Conservation (phyloP, 306 rosid genomes). For the Glycine soja region DNA sequence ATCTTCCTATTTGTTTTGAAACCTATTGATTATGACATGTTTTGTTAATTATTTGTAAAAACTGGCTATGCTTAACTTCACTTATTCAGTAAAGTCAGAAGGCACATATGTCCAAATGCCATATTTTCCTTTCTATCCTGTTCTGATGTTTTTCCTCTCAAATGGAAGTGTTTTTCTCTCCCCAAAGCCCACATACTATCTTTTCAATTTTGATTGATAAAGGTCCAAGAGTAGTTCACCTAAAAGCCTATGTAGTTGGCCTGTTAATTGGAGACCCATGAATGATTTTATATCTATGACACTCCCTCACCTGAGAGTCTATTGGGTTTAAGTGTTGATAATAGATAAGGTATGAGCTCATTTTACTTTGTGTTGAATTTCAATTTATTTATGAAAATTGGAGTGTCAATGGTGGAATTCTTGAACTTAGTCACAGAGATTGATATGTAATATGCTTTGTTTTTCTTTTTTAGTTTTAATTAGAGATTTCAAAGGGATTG, state of each 20-base stretch:
- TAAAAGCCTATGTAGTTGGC: not conserved
- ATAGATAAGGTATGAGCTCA: not conserved
- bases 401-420: not conserved
- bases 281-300: constrained; percentile 24
- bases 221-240: not conserved
- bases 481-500: constrained; percentile 13
- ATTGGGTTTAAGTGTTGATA: constrained; percentile 2
- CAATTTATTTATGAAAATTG: constrained; percentile 12
- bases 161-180: constrained; percentile 22
- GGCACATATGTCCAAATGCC: constrained; percentile 11
- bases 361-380: not conserved
- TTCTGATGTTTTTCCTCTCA: constrained; percentile 26
- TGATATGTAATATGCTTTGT: constrained; percentile 18
- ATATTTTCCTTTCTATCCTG: constrained; percentile 30
- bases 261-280: constrained; percentile 9
- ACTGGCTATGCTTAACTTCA: not conserved
- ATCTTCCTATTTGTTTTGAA: too few species aligned
- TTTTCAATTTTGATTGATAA: constrained; percentile 41
- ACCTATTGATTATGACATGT: not conserved
- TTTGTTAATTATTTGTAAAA: constrained; percentile 37
- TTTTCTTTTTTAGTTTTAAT: not conserved
- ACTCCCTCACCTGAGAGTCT: not conserved
- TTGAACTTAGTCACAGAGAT: not conserved
- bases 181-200: not conserved
- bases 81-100: constrained; percentile 25